Conservation (phyloP, 2,329 filamentous ascomycete species). For the Seiridium unicorne region DNA sequence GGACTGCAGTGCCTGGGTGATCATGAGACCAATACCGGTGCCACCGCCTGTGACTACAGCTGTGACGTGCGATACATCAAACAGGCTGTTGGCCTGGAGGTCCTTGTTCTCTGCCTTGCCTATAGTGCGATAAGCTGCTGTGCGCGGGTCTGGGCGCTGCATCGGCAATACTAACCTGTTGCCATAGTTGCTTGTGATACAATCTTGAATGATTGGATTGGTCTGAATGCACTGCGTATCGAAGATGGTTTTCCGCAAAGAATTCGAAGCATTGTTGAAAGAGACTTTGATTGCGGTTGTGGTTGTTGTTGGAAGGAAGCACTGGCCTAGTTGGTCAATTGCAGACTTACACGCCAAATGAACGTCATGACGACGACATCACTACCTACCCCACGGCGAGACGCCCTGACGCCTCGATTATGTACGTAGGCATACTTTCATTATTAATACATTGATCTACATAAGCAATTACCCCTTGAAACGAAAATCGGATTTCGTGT, state of each 20-base stretch:
- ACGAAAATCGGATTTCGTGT: no score
- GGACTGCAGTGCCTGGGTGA: slow-evolving; percentile 12
- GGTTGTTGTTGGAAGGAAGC: neutral
- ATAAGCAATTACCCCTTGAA: neutral
- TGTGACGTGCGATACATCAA: slow-evolving; percentile 8
- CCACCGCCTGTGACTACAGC: slow-evolving; percentile 14
- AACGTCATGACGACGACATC: slow-evolving; percentile 2
- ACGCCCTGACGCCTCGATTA: neutral
- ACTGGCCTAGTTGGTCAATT: no score
- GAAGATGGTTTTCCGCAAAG: neutral
- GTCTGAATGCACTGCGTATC: slow-evolving; percentile 5
- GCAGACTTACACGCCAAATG: neutral
- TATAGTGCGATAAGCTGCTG: neutral
- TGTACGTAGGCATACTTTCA: neutral
- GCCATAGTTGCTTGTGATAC: slow-evolving; percentile 6
- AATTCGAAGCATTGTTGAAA: neutral
- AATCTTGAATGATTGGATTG: neutral
- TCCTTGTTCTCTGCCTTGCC: slow-evolving; percentile 5
- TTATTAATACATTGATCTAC: neutral
- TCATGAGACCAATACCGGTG: slow-evolving; percentile 14
- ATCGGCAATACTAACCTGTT: neutral
- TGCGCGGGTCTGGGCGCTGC: neutral
- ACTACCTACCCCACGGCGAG: neutral
- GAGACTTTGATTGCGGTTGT: neutral
- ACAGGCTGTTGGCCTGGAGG: slow-evolving; percentile 7